Base-by-base conservation (phyloP, 306 rosid species). In the Trichosanthes truncata region DNA sequence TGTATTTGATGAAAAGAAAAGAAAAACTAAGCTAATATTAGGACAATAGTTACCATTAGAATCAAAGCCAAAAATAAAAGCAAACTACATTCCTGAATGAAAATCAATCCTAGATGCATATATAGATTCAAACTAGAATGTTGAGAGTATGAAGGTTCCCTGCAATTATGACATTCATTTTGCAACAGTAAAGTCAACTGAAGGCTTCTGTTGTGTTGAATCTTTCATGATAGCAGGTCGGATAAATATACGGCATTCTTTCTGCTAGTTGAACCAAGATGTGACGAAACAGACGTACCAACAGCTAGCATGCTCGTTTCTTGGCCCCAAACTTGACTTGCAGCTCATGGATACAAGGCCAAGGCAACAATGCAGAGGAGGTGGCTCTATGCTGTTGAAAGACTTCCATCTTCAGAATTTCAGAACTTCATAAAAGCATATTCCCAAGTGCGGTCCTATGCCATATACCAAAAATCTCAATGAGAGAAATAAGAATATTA, bases 301-400 rank as follows among this genome's bases (percentile, higher is more conserved):
- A 73, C 41, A 17, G 57, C 59, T 73, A 73, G 41, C 43, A 46
- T 73, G 77, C 77, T 76, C 74, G 78, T 66, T 68, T 71, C 38
- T 51, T 15, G 60, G 43, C 43, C 77, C 41, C 60, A 26, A 63
- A 31, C 79, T 55, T 53, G 82, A 29, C 80, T 62, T 74, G 86
- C 83, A 84, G 88, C 81, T 65, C 73, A 55, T 80, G 78, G 75
- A 71, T 81, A 80, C 77, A 40, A 83, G 84, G 82, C 29, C 80
- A 73, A 26, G 77, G 76, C 59, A 46, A 29, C 77, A 73, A 77
- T 80, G 63, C 76, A 74, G 75, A 80, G 57, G 74, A 77, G 18
- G 40, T 79, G 33, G 60, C 86, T 76, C 81, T 75, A 77, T 80
- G 85, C 80, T 83, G 87, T 85, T 78, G 85, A 79, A 79, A 79